Base-by-base conservation (phyloP, 495 filamentous ascomycete genomes). In the Schizothecium vesticola region DNA sequence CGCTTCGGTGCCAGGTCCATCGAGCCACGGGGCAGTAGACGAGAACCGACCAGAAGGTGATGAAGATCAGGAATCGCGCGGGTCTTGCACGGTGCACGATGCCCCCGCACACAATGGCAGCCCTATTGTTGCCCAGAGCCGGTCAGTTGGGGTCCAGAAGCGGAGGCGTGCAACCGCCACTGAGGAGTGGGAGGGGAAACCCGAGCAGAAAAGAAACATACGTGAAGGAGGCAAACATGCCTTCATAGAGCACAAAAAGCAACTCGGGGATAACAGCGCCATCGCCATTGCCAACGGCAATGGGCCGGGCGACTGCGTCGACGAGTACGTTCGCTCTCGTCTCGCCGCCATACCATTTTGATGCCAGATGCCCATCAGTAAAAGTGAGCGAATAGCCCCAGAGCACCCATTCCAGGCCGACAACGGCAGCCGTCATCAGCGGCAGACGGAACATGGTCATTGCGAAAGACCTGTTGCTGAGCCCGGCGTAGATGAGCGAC, bases 1-100 rank as follows among this genome's bases (percentile, higher is more conserved):
- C 92, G 23, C 82, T 81, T 0, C 87, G 70, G 76, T 94, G 94
- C 92, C 92, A 96, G 28, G 92, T 94, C 92, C 92, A 96, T 83
- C 91, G 93, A 31, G 91, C 91, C 73, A 94, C 87, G 3, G 91
- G 89, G 70, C 91, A 88, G 79, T 94, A 94, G 71, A 94, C 89
- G 69, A 96, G 78, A 22, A 92, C 93, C 3, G 88, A 82, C 92
- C 92, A 96, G 72, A 94, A 77, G 75, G 94, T 92, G 80, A 92
- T 92, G 83, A 94, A 96, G 76, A 96, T 83, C 69, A 94, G 67
- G 62, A 71, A 71, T 1, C 69, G 69, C 10, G 56, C 36, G 5
- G 69, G 69, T 2, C 62, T 61, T 13, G 65, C 65, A 1, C 69
- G 61, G 36, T 71, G 69, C 64, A 71, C 64, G 43, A 61, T 68